Evolutionary conservation across 495 filamentous ascomycete species (phyloP).

Genomic region (Aspergillus nidulans): DNA sequence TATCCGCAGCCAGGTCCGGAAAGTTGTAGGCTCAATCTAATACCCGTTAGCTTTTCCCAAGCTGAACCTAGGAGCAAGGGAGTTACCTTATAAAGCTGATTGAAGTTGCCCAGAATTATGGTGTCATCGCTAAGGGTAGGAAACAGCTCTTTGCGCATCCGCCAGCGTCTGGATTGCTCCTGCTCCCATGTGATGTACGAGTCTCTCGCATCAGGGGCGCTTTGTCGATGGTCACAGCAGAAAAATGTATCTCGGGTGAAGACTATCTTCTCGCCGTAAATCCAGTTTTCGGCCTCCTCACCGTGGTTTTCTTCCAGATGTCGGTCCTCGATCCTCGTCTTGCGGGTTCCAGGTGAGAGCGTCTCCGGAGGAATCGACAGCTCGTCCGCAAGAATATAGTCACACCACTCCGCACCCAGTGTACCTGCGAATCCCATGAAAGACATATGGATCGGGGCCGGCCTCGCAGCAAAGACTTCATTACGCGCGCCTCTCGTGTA

Average conservation of each 20-base stretch:
- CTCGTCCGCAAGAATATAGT: conserved; percentile 89
- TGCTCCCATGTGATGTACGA: conserved; percentile 70
- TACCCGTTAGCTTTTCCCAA: background rate
- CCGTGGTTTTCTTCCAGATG: conserved; percentile 63
- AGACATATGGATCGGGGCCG: conserved; percentile 97
- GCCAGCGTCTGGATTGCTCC: conserved; percentile 80
- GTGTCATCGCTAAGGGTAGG: conserved; percentile 76
- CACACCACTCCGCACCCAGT: conserved; percentile 96
- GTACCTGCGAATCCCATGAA: conserved; percentile 99
- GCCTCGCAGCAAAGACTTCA: conserved; percentile 92
- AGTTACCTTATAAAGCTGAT: conserved; percentile 94
- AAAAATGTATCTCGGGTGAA: conserved; percentile 97
- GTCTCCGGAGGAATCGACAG: conserved; percentile 82
- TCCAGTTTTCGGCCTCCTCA: conserved; percentile 67
- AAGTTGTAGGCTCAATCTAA: conserved; percentile 96
- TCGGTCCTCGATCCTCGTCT: conserved; percentile 67
- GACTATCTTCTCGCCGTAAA: conserved; percentile 96
- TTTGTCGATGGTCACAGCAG: conserved; percentile 96
- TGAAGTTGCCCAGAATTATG: conserved; percentile 96
- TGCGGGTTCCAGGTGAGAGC: conserved; percentile 70
- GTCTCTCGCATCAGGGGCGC: conserved; percentile 71
- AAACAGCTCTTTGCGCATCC: conserved; percentile 93
- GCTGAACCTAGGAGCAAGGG: background rate
- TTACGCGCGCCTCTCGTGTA: conserved; percentile 97
- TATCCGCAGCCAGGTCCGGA: conserved; percentile 94